A percentile compares a stretch with the other conserved stretches of the same genome.
Conservation (phyloP, 2,329 filamentous ascomycete species). For the Cryphonectria parasitica region DNA sequence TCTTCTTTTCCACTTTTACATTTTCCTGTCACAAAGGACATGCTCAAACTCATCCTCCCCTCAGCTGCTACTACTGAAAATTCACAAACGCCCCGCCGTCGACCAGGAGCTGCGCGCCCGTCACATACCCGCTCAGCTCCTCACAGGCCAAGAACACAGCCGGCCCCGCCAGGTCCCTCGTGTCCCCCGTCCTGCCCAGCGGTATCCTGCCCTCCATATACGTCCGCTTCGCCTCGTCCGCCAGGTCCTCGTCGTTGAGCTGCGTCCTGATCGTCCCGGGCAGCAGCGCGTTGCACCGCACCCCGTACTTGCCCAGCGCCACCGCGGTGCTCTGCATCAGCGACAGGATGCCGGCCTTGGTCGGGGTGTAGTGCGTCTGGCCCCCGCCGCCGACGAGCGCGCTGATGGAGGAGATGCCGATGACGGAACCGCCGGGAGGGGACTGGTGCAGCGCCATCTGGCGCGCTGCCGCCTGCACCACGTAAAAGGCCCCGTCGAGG, state of each 20-base stretch:
- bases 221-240: slow-evolving; percentile 69
- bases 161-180: slow-evolving; percentile 78
- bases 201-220: slow-evolving; percentile 87
- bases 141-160: slow-evolving; percentile 84
- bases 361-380: slow-evolving; percentile 87
- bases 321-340: slow-evolving; percentile 85
- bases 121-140: slow-evolving; percentile 79
- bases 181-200: slow-evolving; percentile 72
- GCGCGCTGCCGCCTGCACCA: slow-evolving; percentile 80
- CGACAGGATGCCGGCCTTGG: slow-evolving; percentile 79
- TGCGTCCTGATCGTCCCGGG: slow-evolving; percentile 85
- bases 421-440: slow-evolving; percentile 76
- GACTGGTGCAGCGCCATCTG: slow-evolving; percentile 72
- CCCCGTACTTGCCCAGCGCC: slow-evolving; percentile 74
- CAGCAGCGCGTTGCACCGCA: slow-evolving; percentile 81
- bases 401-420: slow-evolving; percentile 73
- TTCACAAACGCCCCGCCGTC: slow-evolving; percentile 92
- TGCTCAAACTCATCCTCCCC: neutral
- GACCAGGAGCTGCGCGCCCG: slow-evolving; percentile 80
- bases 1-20: neutral
- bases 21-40: neutral
- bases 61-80: slow-evolving; percentile 61
- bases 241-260: slow-evolving; percentile 81
- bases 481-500: slow-evolving; percentile 85
- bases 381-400: slow-evolving; percentile 77